Conservation (phyloP, 2,329 filamentous ascomycete genomes). For the Pochonia chlamydosporia region DNA sequence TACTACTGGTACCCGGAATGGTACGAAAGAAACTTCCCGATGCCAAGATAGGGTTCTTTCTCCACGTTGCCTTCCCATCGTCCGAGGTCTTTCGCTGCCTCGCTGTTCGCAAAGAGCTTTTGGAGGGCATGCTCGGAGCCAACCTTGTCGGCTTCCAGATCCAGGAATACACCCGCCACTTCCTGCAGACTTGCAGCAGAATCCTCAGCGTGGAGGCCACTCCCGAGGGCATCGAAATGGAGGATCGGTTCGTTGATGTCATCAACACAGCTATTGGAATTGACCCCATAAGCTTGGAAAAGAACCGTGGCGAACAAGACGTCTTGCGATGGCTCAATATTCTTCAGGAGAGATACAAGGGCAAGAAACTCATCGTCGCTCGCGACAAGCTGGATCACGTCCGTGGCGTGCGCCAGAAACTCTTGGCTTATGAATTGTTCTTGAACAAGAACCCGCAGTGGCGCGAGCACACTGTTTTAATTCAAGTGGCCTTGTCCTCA, state of each 20-base stretch:
- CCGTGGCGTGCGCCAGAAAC: conserved; percentile 86
- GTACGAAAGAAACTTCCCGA: conserved; percentile 85
- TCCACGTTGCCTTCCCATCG: conserved; percentile 92
- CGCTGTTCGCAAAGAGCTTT: conserved; percentile 76
- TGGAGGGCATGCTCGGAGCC: conserved; percentile 88
- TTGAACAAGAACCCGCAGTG: conserved; percentile 90
- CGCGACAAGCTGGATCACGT: conserved; percentile 93
- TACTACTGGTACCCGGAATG: conserved; percentile 84
- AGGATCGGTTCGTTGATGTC: conserved; percentile 90
- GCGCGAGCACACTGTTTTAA: conserved; percentile 80
- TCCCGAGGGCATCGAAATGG: conserved; percentile 79
- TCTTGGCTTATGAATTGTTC: conserved; percentile 88
- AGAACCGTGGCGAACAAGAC: conserved; percentile 64
- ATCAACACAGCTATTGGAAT: conserved; percentile 84
- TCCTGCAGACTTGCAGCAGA: conserved; percentile 91
- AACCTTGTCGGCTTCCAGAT: conserved; percentile 94
- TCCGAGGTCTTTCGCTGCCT: conserved; percentile 94
- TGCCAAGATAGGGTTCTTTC: conserved; percentile 91
- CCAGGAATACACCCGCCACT: conserved; percentile 87
- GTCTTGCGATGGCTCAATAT: conserved; percentile 74
- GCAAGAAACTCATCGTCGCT: conserved; percentile 85
- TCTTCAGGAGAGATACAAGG: conserved; percentile 77
- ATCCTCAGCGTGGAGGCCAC: conserved; percentile 87
- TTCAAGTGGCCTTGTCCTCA: conserved; percentile 88
- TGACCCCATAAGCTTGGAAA: conserved; percentile 69